Percentiles rank a stretch among this genome's conserved stretches.
phyloP scores from a whole-genome alignment of 2,329 filamentous ascomycete genomes.

The Epicoccum nigrum region DNA sequence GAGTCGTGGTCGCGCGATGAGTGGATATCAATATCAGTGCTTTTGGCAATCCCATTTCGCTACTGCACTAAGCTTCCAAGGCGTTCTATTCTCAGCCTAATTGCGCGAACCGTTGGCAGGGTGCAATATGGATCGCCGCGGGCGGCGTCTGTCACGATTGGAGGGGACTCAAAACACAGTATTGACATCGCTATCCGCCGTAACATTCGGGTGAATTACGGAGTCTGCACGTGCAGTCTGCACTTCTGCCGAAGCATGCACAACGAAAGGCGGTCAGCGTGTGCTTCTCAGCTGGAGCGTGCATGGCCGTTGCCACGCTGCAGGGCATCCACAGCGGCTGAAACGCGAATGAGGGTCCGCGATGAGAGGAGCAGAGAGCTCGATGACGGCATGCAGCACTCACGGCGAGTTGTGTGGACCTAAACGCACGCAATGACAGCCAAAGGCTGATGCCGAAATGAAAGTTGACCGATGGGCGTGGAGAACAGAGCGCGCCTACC shows the following conservation, averaged over 20 bases:
- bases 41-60: conserved; percentile 23
- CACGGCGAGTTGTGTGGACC: conserved; percentile 14
- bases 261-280: conserved; percentile 11
- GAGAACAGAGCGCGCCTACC: conserved; percentile 7
- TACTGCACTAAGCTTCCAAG: conserved; percentile 18
- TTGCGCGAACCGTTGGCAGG: conserved; percentile 19
- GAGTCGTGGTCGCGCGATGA: conserved; percentile 12
- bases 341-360: conserved; percentile 11
- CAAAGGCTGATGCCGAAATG: conserved; percentile 17
- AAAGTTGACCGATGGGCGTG: conserved; percentile 14
- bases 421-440: conserved; percentile 3
- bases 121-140: conserved; percentile 17
- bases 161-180: conserved; percentile 8
- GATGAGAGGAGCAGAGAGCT: conserved; percentile 4
- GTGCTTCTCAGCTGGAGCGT: conserved; percentile 8
- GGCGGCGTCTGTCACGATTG: conserved; percentile 8
- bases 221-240: conserved; percentile 5
- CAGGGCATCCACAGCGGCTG: conserved; percentile 8
- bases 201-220: conserved; percentile 14
- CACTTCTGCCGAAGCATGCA: neutral
- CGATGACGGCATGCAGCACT: conserved; percentile 20
- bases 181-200: conserved; percentile 2
- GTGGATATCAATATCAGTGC: conserved; percentile 21
- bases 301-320: conserved; percentile 12
- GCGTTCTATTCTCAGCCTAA: conserved; percentile 25